A percentile compares a stretch with the other conserved stretches of the same genome.
Evolutionary conservation across 768 basidiomycete species (phyloP).

Genomic region (Tricholoma bakamatsutake): DNA sequence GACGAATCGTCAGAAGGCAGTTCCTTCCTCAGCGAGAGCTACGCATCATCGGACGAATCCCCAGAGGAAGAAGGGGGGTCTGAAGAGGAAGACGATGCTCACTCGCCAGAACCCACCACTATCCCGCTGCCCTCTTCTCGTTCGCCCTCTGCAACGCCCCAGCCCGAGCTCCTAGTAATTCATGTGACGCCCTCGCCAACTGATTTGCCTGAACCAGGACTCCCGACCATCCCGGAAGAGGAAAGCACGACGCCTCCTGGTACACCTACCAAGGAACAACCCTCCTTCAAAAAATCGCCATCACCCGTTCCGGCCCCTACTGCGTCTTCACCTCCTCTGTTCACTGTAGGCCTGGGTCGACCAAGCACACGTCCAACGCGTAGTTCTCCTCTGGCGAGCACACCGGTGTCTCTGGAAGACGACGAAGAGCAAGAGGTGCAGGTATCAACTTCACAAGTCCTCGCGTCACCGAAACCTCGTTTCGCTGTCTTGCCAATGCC

Average conservation of each 20-base stretch:
- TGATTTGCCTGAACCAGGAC: slow-evolving; percentile 20
- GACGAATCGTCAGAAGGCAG: slow-evolving; percentile 10
- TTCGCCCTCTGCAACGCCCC: slow-evolving; percentile 56
- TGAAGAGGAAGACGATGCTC: slow-evolving; percentile 19
- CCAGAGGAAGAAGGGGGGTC: slow-evolving; percentile 11
- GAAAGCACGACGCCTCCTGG: slow-evolving; percentile 58
- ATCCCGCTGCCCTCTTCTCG: slow-evolving; percentile 38
- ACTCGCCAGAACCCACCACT: slow-evolving; percentile 25
- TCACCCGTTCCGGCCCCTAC: slow-evolving; percentile 27
- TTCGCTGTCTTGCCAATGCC: slow-evolving; percentile 26
- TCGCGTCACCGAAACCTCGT: slow-evolving; percentile 34
- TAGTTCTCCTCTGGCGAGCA: slow-evolving; percentile 71
- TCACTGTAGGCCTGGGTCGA: slow-evolving; percentile 46
- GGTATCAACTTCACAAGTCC: slow-evolving; percentile 21
- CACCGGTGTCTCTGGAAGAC: slow-evolving; percentile 39
- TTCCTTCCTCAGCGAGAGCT: slow-evolving; percentile 7
- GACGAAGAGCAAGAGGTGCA: slow-evolving; percentile 36
- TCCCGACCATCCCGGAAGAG: slow-evolving; percentile 30
- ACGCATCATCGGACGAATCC: not conserved
- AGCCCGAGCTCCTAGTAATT: slow-evolving; percentile 42
- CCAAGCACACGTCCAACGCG: slow-evolving; percentile 61
- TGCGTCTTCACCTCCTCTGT: slow-evolving; percentile 16
- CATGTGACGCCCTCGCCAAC: slow-evolving; percentile 30
- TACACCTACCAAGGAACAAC: slow-evolving; percentile 43
- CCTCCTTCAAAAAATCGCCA: not conserved